Base-by-base conservation (phyloP, 2,329 filamentous ascomycete genomes). In the Fusarium sulawesiense region DNA sequence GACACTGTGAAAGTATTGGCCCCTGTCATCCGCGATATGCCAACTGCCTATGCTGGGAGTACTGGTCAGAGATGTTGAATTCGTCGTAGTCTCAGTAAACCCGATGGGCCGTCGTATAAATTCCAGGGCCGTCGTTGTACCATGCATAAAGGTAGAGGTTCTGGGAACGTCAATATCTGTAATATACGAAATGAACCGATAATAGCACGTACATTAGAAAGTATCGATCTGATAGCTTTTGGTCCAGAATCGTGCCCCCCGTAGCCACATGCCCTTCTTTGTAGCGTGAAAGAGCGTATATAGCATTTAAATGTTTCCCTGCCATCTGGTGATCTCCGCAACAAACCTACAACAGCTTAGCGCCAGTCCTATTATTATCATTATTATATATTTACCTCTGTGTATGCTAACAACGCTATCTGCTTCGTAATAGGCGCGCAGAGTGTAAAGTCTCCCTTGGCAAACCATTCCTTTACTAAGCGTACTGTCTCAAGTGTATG, bases 401-500 rank as follows among this genome's bases (percentile, higher is more conserved):
- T 64, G 3, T 64, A 64, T 3, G 61, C 50, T 20, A 64, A 18
- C 2, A 51, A 51, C 6, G 50, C 50, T 0, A 64, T 44, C 4
- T 64, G 50, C 16, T 56, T 64, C 1, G 46, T 64, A 10, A 64
- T 34, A 10, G 59, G 45, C 16, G 49, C 50, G 13, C 21, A 48
- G 6, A 50, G 21, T 0, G 16, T 41, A 12, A 44, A 16, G 20
- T 57, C 40, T 30, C 40, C 37, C 9, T 20, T 21, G 1, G 60
- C 34, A 16, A 66, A 20, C 63, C 63, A 60, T 9, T 37, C 30
- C 16, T 66, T 66, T 5, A 66, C 55, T 11, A 55, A 12, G 9
- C 63, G 60, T 13, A 66, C 46, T 1, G 53, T 65, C 20, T 65
- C 47, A 12, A 66, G 32, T 7, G 40, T 27, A 13, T 66, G 63